These are phyloP conservation scores for Larix sibirica DNA, from an alignment of 83 land plant genomes.

Conservation along the genomic window DNA sequence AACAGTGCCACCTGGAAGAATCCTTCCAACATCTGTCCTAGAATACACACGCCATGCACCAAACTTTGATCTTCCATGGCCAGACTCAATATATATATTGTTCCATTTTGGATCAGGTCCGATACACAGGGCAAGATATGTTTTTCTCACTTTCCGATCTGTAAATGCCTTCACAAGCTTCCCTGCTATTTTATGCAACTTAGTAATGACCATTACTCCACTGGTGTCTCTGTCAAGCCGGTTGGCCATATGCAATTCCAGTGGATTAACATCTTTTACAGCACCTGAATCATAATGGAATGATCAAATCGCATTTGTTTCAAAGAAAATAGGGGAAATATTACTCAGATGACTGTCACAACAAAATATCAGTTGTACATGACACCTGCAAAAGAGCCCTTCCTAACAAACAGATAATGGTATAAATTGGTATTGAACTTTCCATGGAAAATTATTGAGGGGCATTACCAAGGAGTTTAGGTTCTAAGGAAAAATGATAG, in stretches of 20 bases:
- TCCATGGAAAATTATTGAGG: background rate
- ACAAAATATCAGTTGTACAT: background rate
- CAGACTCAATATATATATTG: constrained; percentile 59
- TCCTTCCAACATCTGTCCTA: constrained; percentile 69
- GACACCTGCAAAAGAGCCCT: background rate
- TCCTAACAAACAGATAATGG: background rate
- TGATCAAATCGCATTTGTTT: background rate
- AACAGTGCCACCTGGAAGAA: constrained; percentile 71
- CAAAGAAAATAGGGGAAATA: background rate
- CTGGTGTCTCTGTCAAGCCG: constrained; percentile 95
- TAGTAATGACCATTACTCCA: constrained; percentile 89
- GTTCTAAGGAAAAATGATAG: background rate
- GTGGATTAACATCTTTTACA: constrained; percentile 9
- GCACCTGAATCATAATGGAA: constrained; percentile 2
- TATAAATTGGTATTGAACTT: background rate
- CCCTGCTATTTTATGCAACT: constrained; percentile 73
- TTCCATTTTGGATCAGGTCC: constrained; percentile 68
- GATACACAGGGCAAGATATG: constrained; percentile 84
- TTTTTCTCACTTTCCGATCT: constrained; percentile 68
- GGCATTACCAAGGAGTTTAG: background rate
- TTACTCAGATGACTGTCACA: background rate
- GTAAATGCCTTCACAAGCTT: constrained; percentile 78
- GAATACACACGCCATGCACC: constrained; percentile 95
- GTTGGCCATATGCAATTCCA: constrained; percentile 87
- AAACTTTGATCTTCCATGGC: constrained; percentile 88